Evolutionary conservation across 177 flowering plant species (phyloP).

Genomic region (Vitis hybrid): DNA sequence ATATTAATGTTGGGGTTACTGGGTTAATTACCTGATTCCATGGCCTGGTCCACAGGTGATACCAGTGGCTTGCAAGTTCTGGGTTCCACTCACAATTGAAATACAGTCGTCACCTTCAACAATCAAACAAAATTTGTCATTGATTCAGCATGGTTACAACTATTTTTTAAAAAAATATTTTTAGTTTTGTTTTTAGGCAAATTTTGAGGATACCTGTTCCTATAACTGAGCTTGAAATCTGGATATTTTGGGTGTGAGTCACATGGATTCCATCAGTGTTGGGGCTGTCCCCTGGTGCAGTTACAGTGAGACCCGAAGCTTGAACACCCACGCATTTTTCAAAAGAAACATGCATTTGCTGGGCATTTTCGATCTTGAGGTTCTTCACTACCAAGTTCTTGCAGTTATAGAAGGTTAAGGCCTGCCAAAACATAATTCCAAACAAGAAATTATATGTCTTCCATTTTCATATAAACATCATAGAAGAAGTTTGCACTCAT

Average conservation of each 20-base stretch:
- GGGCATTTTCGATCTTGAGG: too few relatives aligned
- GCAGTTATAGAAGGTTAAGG: conserved; percentile 32
- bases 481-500: background rate
- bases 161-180: too few relatives aligned
- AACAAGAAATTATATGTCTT: too few relatives aligned
- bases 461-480: background rate
- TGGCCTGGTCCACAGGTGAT: conserved; percentile 93
- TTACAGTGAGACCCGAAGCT: background rate
- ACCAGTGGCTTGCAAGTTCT: conserved; percentile 42
- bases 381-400: too few relatives aligned
- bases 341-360: too few relatives aligned
- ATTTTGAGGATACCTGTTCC: conserved; percentile 46
- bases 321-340: too few relatives aligned
- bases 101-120: conserved; percentile 88
- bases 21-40: conserved; percentile 67
- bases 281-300: conserved; percentile 61
- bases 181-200: too few relatives aligned
- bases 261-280: conserved; percentile 96
- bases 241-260: conserved; percentile 52
- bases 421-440: conserved; percentile 37
- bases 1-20: background rate
- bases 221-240: conserved; percentile 39
- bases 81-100: conserved; percentile 73
- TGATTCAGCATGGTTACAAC: too few relatives aligned
- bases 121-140: background rate